These are phyloP conservation scores for Alternaria metachromatica DNA, from an alignment of 2,329 filamentous ascomycete genomes.

Conservation along the genomic window DNA sequence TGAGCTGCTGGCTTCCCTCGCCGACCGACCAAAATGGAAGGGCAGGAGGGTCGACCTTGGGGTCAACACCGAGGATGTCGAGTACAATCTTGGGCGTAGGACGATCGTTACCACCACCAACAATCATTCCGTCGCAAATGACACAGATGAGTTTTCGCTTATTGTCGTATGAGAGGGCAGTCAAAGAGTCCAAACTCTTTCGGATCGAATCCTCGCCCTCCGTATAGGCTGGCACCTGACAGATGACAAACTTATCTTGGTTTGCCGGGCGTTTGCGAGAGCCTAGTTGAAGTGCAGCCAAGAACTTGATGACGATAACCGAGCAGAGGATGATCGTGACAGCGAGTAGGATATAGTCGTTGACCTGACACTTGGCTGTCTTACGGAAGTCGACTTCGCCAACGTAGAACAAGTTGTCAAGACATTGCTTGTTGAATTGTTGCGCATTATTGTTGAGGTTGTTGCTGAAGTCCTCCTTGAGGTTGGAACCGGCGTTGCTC, in stretches of 20 bases:
- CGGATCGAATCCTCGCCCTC: conserved; percentile 95
- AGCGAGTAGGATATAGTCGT: conserved; percentile 87
- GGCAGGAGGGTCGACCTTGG: conserved; percentile 93
- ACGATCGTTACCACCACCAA: conserved; percentile 93
- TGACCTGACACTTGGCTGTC: conserved; percentile 77
- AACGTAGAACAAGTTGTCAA: conserved; percentile 82
- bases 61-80: conserved; percentile 95
- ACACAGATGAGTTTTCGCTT: conserved; percentile 97
- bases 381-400: conserved; percentile 87
- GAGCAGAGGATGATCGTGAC: conserved; percentile 84
- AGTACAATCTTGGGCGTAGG: conserved; percentile 97
- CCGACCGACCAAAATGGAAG: conserved; percentile 94
- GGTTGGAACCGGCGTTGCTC: conserved; percentile 78
- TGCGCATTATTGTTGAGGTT: conserved; percentile 62
- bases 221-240: conserved; percentile 96
- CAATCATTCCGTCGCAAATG: conserved; percentile 96
- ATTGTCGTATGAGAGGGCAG: conserved; percentile 94
- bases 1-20: conserved; percentile 86
- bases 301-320: conserved; percentile 86
- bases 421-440: conserved; percentile 76
- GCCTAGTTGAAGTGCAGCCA: conserved; percentile 91
- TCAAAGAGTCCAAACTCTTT: conserved; percentile 92
- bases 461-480: conserved; percentile 70
- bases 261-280: conserved; percentile 87
- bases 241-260: conserved; percentile 99